Percentiles rank a stretch among this genome's conserved stretches.
Conservation (phyloP, 1,139 yeast species). For the Scheffersomyces quercinus region DNA sequence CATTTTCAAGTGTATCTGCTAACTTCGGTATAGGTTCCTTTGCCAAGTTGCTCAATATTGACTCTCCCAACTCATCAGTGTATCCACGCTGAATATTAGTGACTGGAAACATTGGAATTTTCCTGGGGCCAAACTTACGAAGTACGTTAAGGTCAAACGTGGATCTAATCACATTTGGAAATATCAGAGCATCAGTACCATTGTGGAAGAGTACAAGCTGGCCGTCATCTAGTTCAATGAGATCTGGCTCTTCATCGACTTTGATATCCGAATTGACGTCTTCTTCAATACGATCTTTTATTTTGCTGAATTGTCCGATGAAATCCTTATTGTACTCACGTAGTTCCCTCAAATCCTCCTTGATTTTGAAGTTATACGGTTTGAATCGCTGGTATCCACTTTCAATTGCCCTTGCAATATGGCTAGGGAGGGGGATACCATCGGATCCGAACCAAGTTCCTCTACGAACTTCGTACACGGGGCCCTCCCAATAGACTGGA, state of each 20-base stretch:
- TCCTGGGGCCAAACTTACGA: slow-evolving; percentile 33
- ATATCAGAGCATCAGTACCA: slow-evolving; percentile 35
- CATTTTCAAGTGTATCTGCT: slow-evolving; percentile 35
- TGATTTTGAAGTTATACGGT: slow-evolving; percentile 26
- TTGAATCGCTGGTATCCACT: slow-evolving; percentile 41
- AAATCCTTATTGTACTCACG: slow-evolving; percentile 14
- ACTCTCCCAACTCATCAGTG: slow-evolving; percentile 27
- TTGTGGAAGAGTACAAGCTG: slow-evolving; percentile 34
- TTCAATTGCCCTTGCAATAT: slow-evolving; percentile 62
- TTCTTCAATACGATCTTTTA: slow-evolving; percentile 4
- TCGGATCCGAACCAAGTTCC: slow-evolving; percentile 79
- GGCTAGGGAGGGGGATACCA: slow-evolving; percentile 58
- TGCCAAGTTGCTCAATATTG: slow-evolving; percentile 31
- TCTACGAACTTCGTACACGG: slow-evolving; percentile 76
- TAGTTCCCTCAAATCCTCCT: slow-evolving; percentile 8
- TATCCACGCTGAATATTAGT: slow-evolving; percentile 41
- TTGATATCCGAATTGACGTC: slow-evolving; percentile 13
- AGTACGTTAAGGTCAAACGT: slow-evolving; percentile 40
- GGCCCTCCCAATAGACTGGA: slow-evolving; percentile 91
- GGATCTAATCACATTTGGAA: slow-evolving; percentile 36
- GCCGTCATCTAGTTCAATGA: slow-evolving; percentile 31
- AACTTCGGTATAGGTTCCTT: slow-evolving; percentile 49
- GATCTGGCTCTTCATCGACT: slow-evolving; percentile 27
- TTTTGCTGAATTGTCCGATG: slow-evolving; percentile 4
- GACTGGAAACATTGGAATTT: slow-evolving; percentile 35